These are phyloP conservation scores for Immersiporthe knoxdaviesiana DNA, from an alignment of 2,329 filamentous ascomycete genomes.

Conservation along the genomic window DNA sequence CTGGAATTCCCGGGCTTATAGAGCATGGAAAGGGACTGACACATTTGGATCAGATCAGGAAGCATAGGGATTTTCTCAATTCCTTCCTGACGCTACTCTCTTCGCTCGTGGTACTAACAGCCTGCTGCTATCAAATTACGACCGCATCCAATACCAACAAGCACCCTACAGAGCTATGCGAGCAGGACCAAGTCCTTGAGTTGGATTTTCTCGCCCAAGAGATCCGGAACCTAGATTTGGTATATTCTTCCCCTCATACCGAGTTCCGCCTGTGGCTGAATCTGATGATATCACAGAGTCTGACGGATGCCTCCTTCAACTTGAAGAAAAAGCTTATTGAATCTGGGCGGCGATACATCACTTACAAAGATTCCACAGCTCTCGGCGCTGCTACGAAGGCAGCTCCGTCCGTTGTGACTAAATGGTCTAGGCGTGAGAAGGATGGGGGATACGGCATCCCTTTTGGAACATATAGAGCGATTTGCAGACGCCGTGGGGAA, in stretches of 20 bases:
- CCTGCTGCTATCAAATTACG: background rate
- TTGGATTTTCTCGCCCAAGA: background rate
- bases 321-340: background rate
- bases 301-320: background rate
- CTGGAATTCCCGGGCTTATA: conserved; percentile 62
- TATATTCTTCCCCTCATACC: background rate
- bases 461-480: conserved; percentile 4
- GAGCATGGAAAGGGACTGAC: conserved; percentile 63
- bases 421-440: background rate
- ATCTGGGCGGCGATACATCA: background rate
- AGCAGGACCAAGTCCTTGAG: conserved; percentile 12
- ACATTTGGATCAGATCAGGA: conserved; percentile 37
- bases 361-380: background rate
- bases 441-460: background rate
- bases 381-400: background rate
- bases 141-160: background rate
- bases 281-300: background rate
- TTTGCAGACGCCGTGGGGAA: conserved; percentile 2
- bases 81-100: conserved; percentile 57
- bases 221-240: background rate
- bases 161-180: background rate
- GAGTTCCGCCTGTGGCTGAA: background rate
- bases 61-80: conserved; percentile 54
- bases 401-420: background rate
- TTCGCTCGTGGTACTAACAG: conserved; percentile 1